Evolutionary conservation across 176 grass and related monocot species (phyloP), one percentile per base, ranked within the genome.

Genomic region (Neostapfia colusana): DNA sequence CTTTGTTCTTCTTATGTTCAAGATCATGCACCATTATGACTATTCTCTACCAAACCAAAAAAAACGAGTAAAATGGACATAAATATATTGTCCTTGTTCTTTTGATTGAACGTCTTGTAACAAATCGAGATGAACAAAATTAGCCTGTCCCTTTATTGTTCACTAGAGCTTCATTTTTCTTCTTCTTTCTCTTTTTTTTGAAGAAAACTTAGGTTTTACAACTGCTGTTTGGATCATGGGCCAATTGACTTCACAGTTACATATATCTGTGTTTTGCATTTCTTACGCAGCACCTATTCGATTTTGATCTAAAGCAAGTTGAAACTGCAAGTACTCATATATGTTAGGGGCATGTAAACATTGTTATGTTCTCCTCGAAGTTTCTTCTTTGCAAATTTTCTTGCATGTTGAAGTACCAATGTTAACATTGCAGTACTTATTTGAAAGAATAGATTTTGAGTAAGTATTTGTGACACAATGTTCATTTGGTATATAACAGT

Each of bases 41-140:
- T 31, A 41, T 6, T 11, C 28, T 77, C 46, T 71, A 46, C 26
- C 64, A 17, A 26, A 87, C 75, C 63, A 81, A 71, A 42, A 76
- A 43, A 55, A 43, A 26, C 37, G 62, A 11, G 6, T n/a, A 8
- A 18, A 25, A 76, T 20, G 8, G 21, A 27, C 23, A 45, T 37
- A 72, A 57, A 17, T 48, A 66, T 72, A 6, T 40, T 23, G 16
- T n/a, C 5, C 7, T 55, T 28, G 28, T 76, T 65, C 36, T 65
- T 40, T 60, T 83, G 39, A 59, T 59, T 16, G 59, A n/a, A 50
- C 12, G n/a, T 69, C 4, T 50, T 23, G n/a, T 17, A 70, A 63
- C 15, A 40, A 48, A 41, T 43, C 9, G 9, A 68, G 60, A 4
- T n/a, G n/a, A n/a, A n/a, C n/a, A n/a, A n/a, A n/a, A n/a, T n/a